Base-by-base conservation (phyloP, 768 basidiomycete genomes). In the Mycena indigotica region DNA sequence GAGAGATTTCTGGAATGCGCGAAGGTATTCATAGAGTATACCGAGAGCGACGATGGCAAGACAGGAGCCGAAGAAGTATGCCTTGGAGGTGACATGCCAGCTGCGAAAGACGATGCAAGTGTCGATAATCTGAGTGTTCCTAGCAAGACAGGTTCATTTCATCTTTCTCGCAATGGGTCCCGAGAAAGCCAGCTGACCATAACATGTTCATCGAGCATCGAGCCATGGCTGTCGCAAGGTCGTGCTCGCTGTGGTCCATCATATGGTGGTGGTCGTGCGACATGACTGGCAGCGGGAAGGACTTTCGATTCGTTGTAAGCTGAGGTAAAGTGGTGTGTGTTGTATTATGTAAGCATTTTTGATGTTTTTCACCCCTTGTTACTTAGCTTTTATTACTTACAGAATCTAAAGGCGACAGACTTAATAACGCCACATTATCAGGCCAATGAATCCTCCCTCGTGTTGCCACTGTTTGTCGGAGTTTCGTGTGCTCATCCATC, bases 191-290 rank as follows among this genome's bases (percentile, higher is more conserved):
- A n/a, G n/a, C n/a, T n/a, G n/a, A n/a, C 17, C 90, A 93, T 65
- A 93, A 83, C 91, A 93, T 93, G 71, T 90, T 75, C 85, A 89
- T 88, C 6, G 83, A 73, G 69, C 91, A 93, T 63, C 64, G 78
- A 0, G 77, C 71, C 19, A 70, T 72, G 74, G 75, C 76, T 52
- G 74, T 77, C 79, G 80, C 83, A 44, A 15, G 41, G 56, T 67
- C 79, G 65, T 84, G 81, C 28, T 70, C 81, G 50, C 73, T 71
- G 41, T 44, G 41, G n/a, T 44, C 41, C 41, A 44, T 44, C 23
- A 21, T 23, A 6, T 23, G 41, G 35, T 38, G 35, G 41, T 44
- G 13, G 41, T 44, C 13, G 41, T 44, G 41, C 13, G 41, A 44
- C 32, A 35, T 35, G 32, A 17, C 17, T 8, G 32, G 32, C 32